These are phyloP conservation scores for Juncus inflexus DNA, from an alignment of 176 grass and related monocot species.

Conservation along the genomic window DNA sequence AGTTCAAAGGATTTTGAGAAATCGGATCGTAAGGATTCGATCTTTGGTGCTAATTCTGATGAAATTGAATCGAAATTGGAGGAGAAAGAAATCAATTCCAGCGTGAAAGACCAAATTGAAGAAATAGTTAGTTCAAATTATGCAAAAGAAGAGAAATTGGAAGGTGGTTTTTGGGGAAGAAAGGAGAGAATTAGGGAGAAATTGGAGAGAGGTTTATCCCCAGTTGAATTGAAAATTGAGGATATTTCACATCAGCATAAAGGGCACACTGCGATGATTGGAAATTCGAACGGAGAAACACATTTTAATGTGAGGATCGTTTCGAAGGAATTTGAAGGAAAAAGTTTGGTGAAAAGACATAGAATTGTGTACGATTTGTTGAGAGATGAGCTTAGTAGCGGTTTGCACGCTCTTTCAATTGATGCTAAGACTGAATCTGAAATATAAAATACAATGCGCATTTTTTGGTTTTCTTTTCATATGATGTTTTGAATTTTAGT, in stretches of 20 bases:
- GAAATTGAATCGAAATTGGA: slow-evolving; percentile 17
- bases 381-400: slow-evolving; percentile 65
- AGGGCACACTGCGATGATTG: slow-evolving; percentile 58
- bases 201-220: slow-evolving; percentile 42
- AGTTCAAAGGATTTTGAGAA: not conserved
- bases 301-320: slow-evolving; percentile 85
- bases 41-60: not conserved
- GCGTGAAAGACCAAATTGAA: not conserved
- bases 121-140: slow-evolving; percentile 11
- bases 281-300: slow-evolving; percentile 58
- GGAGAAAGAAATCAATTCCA: slow-evolving; percentile 34
- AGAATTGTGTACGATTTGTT: slow-evolving; percentile 72
- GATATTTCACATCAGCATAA: slow-evolving; percentile 75
- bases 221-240: slow-evolving; percentile 49
- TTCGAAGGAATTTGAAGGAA: slow-evolving; percentile 75
- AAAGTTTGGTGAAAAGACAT: slow-evolving; percentile 87
- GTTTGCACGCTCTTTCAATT: slow-evolving; percentile 83
- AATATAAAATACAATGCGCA: slow-evolving; percentile 22
- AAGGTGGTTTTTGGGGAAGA: slow-evolving; percentile 40
- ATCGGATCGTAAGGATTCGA: slow-evolving; percentile 14
- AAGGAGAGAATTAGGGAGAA: slow-evolving; percentile 52
- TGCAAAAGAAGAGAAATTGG: slow-evolving; percentile 13
- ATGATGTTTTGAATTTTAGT: no score
- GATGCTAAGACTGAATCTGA: slow-evolving; percentile 84
- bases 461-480: no score